Evolutionary conservation across 768 basidiomycete genomes (phyloP).

Genomic region (Panellus pusillus): DNA sequence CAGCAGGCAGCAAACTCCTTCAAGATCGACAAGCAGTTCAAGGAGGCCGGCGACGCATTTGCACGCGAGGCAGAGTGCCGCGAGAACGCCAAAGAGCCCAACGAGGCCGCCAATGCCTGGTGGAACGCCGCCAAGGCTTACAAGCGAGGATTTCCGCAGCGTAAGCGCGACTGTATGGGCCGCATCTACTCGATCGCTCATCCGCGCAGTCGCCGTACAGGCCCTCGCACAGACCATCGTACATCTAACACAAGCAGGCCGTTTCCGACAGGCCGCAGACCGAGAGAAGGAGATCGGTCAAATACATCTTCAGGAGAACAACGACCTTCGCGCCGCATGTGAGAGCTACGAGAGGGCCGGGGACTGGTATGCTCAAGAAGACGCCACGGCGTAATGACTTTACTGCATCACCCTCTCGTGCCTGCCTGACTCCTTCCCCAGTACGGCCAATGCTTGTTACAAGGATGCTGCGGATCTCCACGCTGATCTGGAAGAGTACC

Average conservation of each 20-base stretch:
- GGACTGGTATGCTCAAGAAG: slow-evolving; percentile 98
- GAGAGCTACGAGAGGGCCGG: slow-evolving; percentile 91
- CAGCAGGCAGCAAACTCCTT: slow-evolving; percentile 92
- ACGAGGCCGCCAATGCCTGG: slow-evolving; percentile 98
- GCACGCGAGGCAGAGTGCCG: slow-evolving; percentile 94
- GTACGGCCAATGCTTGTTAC: slow-evolving; percentile 93
- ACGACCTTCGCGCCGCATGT: slow-evolving; percentile 82
- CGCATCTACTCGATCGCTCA: slow-evolving; percentile 8
- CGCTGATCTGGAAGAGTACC: slow-evolving; percentile 84
- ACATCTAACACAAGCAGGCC: slow-evolving; percentile 78
- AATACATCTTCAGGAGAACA: slow-evolving; percentile 82
- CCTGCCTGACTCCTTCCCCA: slow-evolving; percentile 31
- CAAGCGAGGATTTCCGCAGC: slow-evolving; percentile 83
- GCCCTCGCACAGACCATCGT: slow-evolving; percentile 83
- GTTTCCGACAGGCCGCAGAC: slow-evolving; percentile 97
- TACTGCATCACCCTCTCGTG: neutral
- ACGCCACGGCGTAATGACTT: slow-evolving; percentile 85
- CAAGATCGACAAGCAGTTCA: slow-evolving; percentile 90
- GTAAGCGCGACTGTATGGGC: slow-evolving; percentile 46
- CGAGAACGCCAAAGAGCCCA: slow-evolving; percentile 80
- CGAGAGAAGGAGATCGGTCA: slow-evolving; percentile 96
- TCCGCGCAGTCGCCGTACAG: slow-evolving; percentile 76
- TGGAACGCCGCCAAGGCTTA: slow-evolving; percentile 98
- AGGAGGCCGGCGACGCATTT: slow-evolving; percentile 90
- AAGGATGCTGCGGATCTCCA: slow-evolving; percentile 96